These are phyloP conservation scores for Chaetomidium leptoderma DNA, from an alignment of 495 filamentous ascomycete species.

Conservation along the genomic window DNA sequence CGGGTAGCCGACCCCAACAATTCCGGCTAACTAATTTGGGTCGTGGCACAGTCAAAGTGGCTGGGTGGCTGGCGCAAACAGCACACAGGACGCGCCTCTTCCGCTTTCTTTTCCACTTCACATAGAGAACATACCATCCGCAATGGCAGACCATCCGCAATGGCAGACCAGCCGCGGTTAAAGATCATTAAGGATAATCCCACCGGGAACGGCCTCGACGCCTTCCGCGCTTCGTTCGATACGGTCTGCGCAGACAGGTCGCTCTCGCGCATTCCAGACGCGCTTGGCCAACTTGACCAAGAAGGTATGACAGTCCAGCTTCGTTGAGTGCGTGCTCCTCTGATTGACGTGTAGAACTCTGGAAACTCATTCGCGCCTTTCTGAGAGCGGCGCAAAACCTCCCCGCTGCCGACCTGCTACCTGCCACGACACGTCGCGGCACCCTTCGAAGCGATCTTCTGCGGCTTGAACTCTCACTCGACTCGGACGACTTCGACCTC, in stretches of 20 bases:
- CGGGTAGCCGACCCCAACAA: too few species aligned
- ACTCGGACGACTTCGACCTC: slow-evolving; percentile 36
- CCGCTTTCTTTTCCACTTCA: too few species aligned
- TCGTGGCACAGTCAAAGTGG: too few species aligned
- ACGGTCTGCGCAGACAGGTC: slow-evolving; percentile 26
- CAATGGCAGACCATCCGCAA: too few species aligned
- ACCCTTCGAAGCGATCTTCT: slow-evolving; percentile 27
- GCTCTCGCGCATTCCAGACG: slow-evolving; percentile 25
- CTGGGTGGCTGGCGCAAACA: too few species aligned
- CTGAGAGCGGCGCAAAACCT: not conserved
- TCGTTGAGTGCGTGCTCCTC: slow-evolving; percentile 14
- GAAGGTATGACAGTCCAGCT: slow-evolving; percentile 30
- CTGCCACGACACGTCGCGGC: slow-evolving; percentile 23
- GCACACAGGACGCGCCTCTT: too few species aligned
- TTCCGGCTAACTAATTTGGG: too few species aligned
- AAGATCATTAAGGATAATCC: slow-evolving; percentile 34
- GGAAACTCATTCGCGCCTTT: slow-evolving; percentile 17
- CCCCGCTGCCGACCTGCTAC: slow-evolving; percentile 19
- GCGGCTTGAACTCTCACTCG: slow-evolving; percentile 28
- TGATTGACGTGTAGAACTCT: slow-evolving; percentile 25
- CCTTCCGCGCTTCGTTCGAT: slow-evolving; percentile 32
- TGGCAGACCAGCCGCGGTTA: slow-evolving; percentile 8
- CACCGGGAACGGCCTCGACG: slow-evolving; percentile 35
- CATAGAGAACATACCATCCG: too few species aligned
- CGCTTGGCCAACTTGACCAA: slow-evolving; percentile 28